Evolutionary conservation across 2,329 filamentous ascomycete genomes (phyloP).

Genomic region (Huntiella moniliformis): DNA sequence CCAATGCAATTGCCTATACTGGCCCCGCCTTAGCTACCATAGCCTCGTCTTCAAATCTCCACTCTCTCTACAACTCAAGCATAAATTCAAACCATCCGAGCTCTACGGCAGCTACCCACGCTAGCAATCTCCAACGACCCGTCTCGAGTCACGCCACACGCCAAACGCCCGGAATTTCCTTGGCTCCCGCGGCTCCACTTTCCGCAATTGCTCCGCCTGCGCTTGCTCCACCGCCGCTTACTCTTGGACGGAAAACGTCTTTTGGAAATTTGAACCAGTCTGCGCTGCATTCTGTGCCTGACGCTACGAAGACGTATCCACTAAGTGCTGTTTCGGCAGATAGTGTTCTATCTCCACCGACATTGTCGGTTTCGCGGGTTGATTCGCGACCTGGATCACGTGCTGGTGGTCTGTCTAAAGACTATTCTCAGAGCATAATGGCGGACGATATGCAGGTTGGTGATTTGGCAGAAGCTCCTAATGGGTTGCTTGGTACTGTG

Average conservation of each 20-base stretch:
- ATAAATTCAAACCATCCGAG: not conserved
- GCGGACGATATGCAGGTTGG: conserved; percentile 46
- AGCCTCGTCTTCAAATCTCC: conserved; percentile 10
- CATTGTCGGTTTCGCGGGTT: conserved; percentile 15
- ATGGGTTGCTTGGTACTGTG: conserved; percentile 76
- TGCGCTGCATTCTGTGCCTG: conserved; percentile 45
- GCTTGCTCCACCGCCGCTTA: conserved; percentile 2
- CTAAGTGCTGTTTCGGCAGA: conserved; percentile 25
- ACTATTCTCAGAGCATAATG: conserved; percentile 15
- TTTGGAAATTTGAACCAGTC: conserved; percentile 47
- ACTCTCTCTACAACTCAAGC: conserved; percentile 3
- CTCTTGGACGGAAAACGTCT: conserved; percentile 43
- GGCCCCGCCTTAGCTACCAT: conserved; percentile 1
- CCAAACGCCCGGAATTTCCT: not conserved
- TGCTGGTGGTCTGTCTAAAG: conserved; percentile 15
- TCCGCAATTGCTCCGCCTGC: conserved; percentile 1
- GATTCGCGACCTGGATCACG: not conserved
- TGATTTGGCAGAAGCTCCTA: conserved; percentile 77
- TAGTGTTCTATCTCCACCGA: not conserved
- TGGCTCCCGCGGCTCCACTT: not conserved
- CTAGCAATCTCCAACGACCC: too few species aligned
- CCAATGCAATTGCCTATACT: not conserved
- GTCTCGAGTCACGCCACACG: too few species aligned
- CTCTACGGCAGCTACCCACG: too few species aligned
- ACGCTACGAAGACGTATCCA: conserved; percentile 46